Evolutionary conservation across 345 rosid genomes (phyloP).

Genomic region (Salix dunnii): DNA sequence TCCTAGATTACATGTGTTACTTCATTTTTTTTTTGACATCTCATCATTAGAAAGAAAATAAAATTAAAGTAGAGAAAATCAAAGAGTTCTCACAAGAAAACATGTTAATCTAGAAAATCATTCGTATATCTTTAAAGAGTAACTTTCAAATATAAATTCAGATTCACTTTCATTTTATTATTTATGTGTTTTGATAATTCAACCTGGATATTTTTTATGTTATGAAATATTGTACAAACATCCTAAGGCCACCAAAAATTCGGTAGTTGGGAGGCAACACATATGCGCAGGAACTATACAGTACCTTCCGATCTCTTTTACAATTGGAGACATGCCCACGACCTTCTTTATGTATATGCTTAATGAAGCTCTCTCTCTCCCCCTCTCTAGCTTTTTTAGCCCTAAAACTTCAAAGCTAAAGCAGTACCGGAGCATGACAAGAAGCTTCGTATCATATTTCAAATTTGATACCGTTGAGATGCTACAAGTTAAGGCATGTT

Average conservation of each 20-base stretch:
- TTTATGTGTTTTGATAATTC: no score
- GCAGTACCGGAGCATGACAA: background rate
- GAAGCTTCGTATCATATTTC: background rate
- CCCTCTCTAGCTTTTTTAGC: background rate
- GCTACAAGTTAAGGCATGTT: background rate
- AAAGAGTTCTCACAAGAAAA: no score
- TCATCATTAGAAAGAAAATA: no score
- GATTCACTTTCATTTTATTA: fast-evolving
- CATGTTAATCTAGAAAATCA: no score
- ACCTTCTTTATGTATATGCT: background rate
- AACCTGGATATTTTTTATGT: no score
- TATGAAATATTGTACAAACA: no score
- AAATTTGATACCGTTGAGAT: background rate
- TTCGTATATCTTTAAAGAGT: no score
- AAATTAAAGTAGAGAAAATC: no score
- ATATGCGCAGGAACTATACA: background rate
- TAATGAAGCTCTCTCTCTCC: background rate
- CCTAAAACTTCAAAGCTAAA: background rate
- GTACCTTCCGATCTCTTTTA: background rate
- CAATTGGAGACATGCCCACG: background rate
- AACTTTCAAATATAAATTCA: no score
- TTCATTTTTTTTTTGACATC: no score
- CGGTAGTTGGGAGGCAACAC: background rate
- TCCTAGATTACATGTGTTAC: no score
- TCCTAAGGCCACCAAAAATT: background rate